Evolutionary conservation across 1,284 basidiomycete genomes (phyloP).

Genomic region (Neolentinus lepideus): DNA sequence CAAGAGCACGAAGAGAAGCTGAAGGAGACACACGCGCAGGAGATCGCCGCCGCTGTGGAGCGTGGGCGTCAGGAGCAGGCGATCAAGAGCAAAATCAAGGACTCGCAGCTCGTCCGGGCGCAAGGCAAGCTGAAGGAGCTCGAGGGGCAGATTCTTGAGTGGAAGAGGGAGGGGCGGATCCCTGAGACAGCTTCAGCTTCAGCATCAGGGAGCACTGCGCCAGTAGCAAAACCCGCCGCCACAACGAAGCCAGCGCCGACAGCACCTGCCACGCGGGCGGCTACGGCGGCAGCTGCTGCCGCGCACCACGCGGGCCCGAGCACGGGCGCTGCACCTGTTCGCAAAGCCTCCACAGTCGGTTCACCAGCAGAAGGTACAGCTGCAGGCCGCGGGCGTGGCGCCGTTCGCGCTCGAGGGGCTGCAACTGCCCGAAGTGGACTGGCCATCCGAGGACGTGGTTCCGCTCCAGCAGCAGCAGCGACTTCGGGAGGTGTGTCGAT

Average conservation of each 20-base stretch:
- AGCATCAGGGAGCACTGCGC: conserved; percentile 11
- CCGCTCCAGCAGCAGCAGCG: conserved; percentile 17
- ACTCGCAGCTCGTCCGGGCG: conserved; percentile 50
- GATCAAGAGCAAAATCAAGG: conserved; percentile 61
- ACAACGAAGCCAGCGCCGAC: conserved; percentile 13
- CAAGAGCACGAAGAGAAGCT: conserved; percentile 39
- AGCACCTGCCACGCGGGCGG: conserved; percentile 10
- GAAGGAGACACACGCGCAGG: conserved; percentile 40
- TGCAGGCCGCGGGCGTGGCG: conserved; percentile 28
- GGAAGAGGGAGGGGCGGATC: conserved; percentile 42
- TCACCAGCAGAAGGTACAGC: conserved; percentile 17
- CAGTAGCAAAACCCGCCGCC: conserved; percentile 12
- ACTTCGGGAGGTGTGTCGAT: conserved; percentile 40
- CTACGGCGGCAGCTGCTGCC: conserved; percentile 15
- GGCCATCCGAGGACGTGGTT: conserved; percentile 16
- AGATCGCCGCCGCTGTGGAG: conserved; percentile 58
- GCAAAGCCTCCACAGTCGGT: conserved; percentile 13
- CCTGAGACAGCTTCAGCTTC: conserved; percentile 16
- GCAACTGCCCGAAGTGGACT: conserved; percentile 23
- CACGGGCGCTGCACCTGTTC: conserved; percentile 12
- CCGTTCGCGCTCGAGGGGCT: conserved; percentile 21
- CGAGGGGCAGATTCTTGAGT: conserved; percentile 52
- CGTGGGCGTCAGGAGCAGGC: conserved; percentile 54
- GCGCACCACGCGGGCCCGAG: conserved; percentile 8
- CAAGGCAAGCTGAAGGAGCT: conserved; percentile 58